Percentiles rank a stretch among this genome's conserved stretches.
Evolutionary conservation across 768 basidiomycete genomes (phyloP).

Genomic region (Boletus eberwhitei): DNA sequence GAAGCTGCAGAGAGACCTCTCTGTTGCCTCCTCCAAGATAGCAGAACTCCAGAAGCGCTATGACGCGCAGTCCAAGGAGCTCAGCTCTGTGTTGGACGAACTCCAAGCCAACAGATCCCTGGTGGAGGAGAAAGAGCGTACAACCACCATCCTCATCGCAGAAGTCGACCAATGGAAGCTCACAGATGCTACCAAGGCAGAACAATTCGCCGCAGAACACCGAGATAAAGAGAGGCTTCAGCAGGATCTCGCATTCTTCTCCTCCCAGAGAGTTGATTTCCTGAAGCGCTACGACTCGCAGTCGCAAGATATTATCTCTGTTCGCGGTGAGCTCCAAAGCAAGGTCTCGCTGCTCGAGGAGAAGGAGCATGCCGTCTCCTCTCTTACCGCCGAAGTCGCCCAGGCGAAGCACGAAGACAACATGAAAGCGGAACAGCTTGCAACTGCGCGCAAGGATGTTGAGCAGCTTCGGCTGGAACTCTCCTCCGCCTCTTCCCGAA

Average conservation of each 20-base stretch:
- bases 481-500: not conserved
- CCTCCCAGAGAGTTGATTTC: not conserved
- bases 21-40: not conserved
- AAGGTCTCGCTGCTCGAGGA: not conserved
- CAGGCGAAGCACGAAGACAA: not conserved
- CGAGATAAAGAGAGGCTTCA: not conserved
- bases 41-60: not conserved
- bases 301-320: not conserved
- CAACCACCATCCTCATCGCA: not conserved
- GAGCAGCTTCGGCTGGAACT: constrained; percentile 2
- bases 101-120: not conserved
- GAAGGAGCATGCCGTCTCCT: not conserved
- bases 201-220: not conserved
- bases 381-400: not conserved
- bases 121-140: not conserved
- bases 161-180: not conserved
- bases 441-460: not conserved
- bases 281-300: not conserved
- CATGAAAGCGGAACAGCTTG: not conserved
- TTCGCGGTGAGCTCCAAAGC: not conserved
- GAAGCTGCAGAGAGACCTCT: not conserved
- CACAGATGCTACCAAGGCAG: too few relatives aligned
- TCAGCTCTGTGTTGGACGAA: not conserved
- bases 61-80: not conserved
- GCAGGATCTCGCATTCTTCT: not conserved